These are phyloP conservation scores for Pichia kluyveri DNA, from an alignment of 805 yeast genomes.

Conservation along the genomic window DNA sequence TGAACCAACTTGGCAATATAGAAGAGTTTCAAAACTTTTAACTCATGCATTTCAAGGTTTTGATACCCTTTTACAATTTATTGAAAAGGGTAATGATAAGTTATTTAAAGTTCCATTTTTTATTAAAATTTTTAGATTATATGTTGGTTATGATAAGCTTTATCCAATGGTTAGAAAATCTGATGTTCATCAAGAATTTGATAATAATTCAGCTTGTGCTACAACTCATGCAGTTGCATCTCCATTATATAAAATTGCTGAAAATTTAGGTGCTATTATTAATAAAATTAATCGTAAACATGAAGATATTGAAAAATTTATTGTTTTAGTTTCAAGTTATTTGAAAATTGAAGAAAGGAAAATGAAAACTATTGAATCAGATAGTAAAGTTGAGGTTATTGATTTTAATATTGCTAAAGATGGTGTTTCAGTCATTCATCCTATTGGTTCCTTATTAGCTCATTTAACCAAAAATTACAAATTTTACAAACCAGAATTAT, in stretches of 20 bases:
- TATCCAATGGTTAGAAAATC: constrained; percentile 47
- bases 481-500: constrained; percentile 14
- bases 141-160: constrained; percentile 49
- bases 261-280: constrained; percentile 19
- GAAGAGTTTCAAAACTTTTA: constrained; percentile 2
- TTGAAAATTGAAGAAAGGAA: constrained; percentile 13
- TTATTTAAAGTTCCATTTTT: constrained; percentile 21
- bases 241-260: constrained; percentile 17
- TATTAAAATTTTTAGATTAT: constrained; percentile 34
- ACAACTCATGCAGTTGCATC: constrained; percentile 35
- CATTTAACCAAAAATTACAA: constrained; percentile 30
- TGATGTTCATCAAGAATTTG: constrained; percentile 57
- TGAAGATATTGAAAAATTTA: constrained; percentile 25
- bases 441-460: constrained; percentile 49
- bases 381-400: background rate
- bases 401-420: constrained; percentile 30
- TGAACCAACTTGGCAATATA: constrained; percentile 10
- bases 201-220: constrained; percentile 42
- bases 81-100: constrained; percentile 18
- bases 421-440: constrained; percentile 49
- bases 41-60: constrained; percentile 12
- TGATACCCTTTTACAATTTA: constrained; percentile 17
- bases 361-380: background rate
- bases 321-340: constrained; percentile 27
- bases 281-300: constrained; percentile 14